phyloP scores from a whole-genome alignment of 78 protist species.

The Dictyostelium brefeldianum region DNA sequence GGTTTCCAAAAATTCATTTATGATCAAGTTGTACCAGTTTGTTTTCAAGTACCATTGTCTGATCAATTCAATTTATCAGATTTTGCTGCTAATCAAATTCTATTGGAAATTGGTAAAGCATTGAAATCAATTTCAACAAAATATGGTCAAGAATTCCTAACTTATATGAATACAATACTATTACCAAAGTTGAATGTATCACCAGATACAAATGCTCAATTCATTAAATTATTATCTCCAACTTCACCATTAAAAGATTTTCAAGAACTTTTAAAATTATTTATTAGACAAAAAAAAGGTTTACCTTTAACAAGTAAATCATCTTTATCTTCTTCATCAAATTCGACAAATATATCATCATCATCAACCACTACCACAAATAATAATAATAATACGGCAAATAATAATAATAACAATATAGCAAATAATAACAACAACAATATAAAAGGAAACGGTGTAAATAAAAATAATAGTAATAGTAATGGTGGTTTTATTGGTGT shows the following conservation, averaged over 20 bases:
- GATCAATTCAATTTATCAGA: slow-evolving; percentile 39
- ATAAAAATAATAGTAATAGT: not conserved
- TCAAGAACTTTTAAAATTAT: slow-evolving; percentile 62
- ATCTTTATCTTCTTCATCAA: not conserved
- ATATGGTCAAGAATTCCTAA: slow-evolving; percentile 42
- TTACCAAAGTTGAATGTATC: not conserved
- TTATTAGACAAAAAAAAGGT: slow-evolving; percentile 34
- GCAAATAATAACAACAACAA: not conserved
- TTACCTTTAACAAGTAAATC: not conserved
- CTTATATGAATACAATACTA: slow-evolving; percentile 3
- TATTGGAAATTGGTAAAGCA: slow-evolving; percentile 37
- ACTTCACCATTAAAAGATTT: slow-evolving; percentile 52
- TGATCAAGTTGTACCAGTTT: slow-evolving; percentile 35
- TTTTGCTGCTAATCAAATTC: not conserved
- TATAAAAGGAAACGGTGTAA: slow-evolving; percentile 2
- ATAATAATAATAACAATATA: not conserved
- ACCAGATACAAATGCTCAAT: slow-evolving; percentile 15
- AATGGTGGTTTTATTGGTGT: not conserved
- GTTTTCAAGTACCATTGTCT: slow-evolving; percentile 44
- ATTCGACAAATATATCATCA: not conserved
- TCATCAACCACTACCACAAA: slow-evolving; percentile 27
- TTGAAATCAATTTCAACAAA: slow-evolving; percentile 10
- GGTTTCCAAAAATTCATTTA: slow-evolving; percentile 46
- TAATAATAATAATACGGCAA: slow-evolving; percentile 23
- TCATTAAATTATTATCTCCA: slow-evolving; percentile 27